A percentile compares a stretch with the other conserved stretches of the same genome.
These are phyloP conservation scores for Phytophthora vignae DNA, from an alignment of 352 stramenopile species.

Conservation along the genomic window DNA sequence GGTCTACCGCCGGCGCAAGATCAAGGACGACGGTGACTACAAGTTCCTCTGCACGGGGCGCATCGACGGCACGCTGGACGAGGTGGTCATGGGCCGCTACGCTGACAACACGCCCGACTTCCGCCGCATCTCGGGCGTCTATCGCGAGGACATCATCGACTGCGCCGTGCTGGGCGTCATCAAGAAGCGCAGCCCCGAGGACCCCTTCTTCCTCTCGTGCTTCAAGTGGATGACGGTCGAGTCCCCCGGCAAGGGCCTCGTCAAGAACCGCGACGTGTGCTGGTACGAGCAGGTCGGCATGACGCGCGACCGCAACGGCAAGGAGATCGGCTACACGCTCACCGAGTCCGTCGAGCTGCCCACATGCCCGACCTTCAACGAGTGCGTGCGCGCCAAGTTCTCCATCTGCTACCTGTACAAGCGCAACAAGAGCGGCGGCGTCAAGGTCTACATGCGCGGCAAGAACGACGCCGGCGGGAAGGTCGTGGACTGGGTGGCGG, in stretches of 20 bases:
- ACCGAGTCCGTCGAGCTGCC: constrained; percentile 79
- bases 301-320: constrained; percentile 71
- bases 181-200: constrained; percentile 47
- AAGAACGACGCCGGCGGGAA: constrained; percentile 77
- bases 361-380: constrained; percentile 67
- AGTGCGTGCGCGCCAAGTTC: constrained; percentile 76
- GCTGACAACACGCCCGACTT: constrained; percentile 76
- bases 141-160: constrained; percentile 81
- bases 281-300: constrained; percentile 83
- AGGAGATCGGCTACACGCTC: constrained; percentile 84
- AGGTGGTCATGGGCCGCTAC: constrained; percentile 81
- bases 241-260: constrained; percentile 70
- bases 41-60: constrained; percentile 69
- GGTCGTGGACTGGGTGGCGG: constrained; percentile 74
- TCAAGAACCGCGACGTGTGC: constrained; percentile 84
- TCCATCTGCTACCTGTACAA: constrained; percentile 82
- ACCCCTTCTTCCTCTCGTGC: constrained; percentile 78
- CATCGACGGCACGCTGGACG: constrained; percentile 76
- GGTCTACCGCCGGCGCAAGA: constrained; percentile 63
- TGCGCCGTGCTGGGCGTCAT: constrained; percentile 78
- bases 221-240: constrained; percentile 89
- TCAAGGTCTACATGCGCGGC: constrained; percentile 82
- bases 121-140: constrained; percentile 75
- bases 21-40: constrained; percentile 58
- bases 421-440: constrained; percentile 75